Evolutionary conservation across 2,329 filamentous ascomycete genomes (phyloP), one percentile per base, ranked within the genome.

Genomic region (Aaosphaeria pasadenensis): DNA sequence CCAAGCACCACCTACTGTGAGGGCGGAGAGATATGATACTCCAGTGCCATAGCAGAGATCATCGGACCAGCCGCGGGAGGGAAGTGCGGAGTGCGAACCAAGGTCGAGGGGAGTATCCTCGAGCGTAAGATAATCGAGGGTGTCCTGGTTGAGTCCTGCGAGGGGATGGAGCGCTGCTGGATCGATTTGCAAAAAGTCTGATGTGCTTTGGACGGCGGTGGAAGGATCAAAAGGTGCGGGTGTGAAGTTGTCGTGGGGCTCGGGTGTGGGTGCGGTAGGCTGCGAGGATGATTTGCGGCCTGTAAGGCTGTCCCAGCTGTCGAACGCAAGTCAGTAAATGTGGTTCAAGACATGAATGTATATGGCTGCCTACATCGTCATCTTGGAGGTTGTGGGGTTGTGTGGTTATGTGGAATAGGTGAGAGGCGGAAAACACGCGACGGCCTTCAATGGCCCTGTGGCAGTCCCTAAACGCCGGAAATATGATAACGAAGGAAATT

Each of bases 1-100:
- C 92, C 92, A 97, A 48, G 84, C 86, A 58, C 94, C 94, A 71
- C 94, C 94, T 57, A 95, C 69, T 38, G 87, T 82, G 62, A 99
- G 77, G 5, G 88, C 94, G n/a, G 88, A 78, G 51, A 99, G 79
- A 70, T 99, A 99, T 67, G 91, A 96, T 53, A 92, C 86, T 62
- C 94, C 94, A 24, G 94, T 95, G 66, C 95, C 94, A 71, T 99
- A 99, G 76, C 94, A 97, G 51, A 99, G 83, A 71, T 99, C 94
- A 69, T 99, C 94, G 52, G 91, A 95, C 85, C 95, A 99, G 69
- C 94, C 94, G 71, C 94, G 87, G 48, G 91, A 96, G 39, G 95
- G 94, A 46, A 99, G 82, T 46, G 91, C 87, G 39, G 92, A 95
- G 69, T 89, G 88, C 50, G 85, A 82, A 64, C 91, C 91, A 17